phyloP scores from a whole-genome alignment of 495 filamentous ascomycete genomes.

The Xanthoparmelia taractica region DNA sequence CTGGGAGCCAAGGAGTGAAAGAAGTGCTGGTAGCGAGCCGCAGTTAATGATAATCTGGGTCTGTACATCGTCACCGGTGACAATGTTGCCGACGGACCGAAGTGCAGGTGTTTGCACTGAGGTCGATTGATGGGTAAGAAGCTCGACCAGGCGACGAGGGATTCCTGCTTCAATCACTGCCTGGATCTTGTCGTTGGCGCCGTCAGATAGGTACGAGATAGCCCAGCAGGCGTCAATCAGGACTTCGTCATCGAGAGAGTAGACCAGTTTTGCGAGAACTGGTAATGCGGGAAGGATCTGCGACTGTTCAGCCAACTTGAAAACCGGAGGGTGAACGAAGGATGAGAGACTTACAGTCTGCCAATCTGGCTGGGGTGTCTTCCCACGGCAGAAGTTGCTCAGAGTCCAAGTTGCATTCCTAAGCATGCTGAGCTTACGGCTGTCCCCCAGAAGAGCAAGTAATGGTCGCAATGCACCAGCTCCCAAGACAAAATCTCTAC shows the following conservation, averaged over 20 bases:
- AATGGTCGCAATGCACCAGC: slow-evolving; percentile 86
- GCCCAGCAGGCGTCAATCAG: slow-evolving; percentile 99
- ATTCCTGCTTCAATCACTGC: slow-evolving; percentile 98
- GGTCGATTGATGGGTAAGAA: slow-evolving; percentile 98
- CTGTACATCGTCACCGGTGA: slow-evolving; percentile 97
- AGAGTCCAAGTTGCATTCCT: slow-evolving; percentile 98
- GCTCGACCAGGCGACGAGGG: slow-evolving; percentile 90
- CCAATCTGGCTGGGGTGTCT: slow-evolving; percentile 99
- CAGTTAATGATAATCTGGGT: slow-evolving; percentile 99
- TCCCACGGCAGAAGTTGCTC: slow-evolving; percentile 99
- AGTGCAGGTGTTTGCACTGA: slow-evolving; percentile 98
- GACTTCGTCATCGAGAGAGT: slow-evolving; percentile 97
- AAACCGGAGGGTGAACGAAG: slow-evolving; percentile 3
- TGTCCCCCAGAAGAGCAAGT: slow-evolving; percentile 83
- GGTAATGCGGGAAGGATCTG: slow-evolving; percentile 96
- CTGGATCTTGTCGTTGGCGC: slow-evolving; percentile 98
- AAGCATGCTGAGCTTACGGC: slow-evolving; percentile 98
- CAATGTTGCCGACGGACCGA: slow-evolving; percentile 96
- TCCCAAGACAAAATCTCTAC: slow-evolving; percentile 88
- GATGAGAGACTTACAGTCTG: slow-evolving; percentile 59
- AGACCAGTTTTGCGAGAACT: slow-evolving; percentile 92
- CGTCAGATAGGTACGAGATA: slow-evolving; percentile 98
- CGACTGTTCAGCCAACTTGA: slow-evolving; percentile 12
- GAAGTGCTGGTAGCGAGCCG: slow-evolving; percentile 80
- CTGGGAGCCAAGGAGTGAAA: slow-evolving; percentile 86